Percentiles rank a stretch among this genome's conserved stretches.
Conservation (phyloP, 2,329 filamentous ascomycete genomes). For the Eurotiales sp. region DNA sequence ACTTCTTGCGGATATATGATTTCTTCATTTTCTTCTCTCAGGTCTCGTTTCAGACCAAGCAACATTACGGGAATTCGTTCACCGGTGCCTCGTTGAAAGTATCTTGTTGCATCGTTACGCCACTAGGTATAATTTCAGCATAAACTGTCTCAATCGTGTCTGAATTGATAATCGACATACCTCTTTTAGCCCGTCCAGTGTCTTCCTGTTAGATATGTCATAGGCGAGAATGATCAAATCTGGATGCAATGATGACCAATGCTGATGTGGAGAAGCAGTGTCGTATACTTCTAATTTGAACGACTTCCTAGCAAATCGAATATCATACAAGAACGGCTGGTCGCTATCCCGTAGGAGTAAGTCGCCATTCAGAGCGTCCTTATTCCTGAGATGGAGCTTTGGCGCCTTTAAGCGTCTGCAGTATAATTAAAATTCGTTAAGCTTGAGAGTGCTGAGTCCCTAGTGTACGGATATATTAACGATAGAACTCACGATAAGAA, state of each 20-base stretch:
- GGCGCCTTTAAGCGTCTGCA: constrained; percentile 19
- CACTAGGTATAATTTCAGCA: constrained; percentile 27
- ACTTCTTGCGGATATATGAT: constrained; percentile 43
- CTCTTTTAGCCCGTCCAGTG: constrained; percentile 46
- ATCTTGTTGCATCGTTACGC: constrained; percentile 40
- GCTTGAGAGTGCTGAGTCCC: not conserved
- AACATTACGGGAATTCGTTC: constrained; percentile 55
- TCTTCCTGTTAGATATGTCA: constrained; percentile 52
- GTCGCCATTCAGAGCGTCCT: constrained; percentile 33
- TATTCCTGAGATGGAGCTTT: constrained; percentile 1
- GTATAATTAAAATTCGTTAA: not conserved
- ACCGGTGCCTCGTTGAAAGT: constrained; percentile 48
- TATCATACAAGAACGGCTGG: constrained; percentile 58
- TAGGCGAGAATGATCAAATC: constrained; percentile 57
- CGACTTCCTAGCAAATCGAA: constrained; percentile 53
- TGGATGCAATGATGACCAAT: constrained; percentile 53
- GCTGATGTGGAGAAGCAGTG: constrained; percentile 53
- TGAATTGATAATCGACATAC: constrained; percentile 19
- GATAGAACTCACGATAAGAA: constrained; percentile 56
- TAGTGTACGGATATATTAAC: not conserved
- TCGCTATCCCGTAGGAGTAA: constrained; percentile 52
- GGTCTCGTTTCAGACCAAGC: constrained; percentile 57
- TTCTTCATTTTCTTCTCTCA: constrained; percentile 45
- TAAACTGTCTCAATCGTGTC: too few relatives aligned
- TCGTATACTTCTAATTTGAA: constrained; percentile 57